phyloP scores from a whole-genome alignment of 2,329 filamentous ascomycete species.

The Fusarium lateritium region DNA sequence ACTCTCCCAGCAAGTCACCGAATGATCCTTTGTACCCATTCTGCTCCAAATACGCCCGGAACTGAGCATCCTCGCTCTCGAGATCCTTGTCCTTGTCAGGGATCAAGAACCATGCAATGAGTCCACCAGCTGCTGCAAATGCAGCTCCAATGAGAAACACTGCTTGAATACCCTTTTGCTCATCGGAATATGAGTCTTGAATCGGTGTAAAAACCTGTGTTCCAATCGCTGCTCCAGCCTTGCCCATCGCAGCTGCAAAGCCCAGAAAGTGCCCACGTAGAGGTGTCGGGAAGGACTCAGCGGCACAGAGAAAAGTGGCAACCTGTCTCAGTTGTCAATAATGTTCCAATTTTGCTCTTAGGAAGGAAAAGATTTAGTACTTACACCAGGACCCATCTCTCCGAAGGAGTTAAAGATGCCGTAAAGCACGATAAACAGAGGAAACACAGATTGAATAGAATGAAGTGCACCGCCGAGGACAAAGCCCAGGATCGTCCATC shows the following conservation, averaged over 20 bases:
- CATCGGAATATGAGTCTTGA: not conserved
- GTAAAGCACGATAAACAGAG: slow-evolving; percentile 1
- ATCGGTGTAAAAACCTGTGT: not conserved
- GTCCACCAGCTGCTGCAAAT: not conserved
- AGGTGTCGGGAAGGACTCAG: not conserved
- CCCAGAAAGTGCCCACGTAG: not conserved
- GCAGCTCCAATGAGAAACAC: slow-evolving; percentile 1
- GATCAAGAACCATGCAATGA: slow-evolving; percentile 1
- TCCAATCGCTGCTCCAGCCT: not conserved
- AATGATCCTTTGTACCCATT: not conserved
- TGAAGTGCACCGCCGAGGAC: not conserved
- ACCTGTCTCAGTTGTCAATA: not conserved
- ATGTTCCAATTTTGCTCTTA: too few species aligned
- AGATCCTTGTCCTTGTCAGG: slow-evolving; percentile 6
- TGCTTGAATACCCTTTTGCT: not conserved
- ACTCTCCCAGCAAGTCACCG: not conserved
- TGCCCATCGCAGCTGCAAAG: not conserved
- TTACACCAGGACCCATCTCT: slow-evolving; percentile 10
- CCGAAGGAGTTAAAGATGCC: slow-evolving; percentile 11
- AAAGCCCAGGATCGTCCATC: slow-evolving; percentile 2
- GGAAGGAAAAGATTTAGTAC: too few species aligned
- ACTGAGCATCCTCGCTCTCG: not conserved
- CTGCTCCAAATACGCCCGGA: not conserved
- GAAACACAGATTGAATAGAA: not conserved
- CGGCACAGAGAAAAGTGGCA: not conserved